These are phyloP conservation scores for Zhuliangozyma parablackwelliae DNA, from an alignment of 1,139 yeast species.

Conservation along the genomic window DNA sequence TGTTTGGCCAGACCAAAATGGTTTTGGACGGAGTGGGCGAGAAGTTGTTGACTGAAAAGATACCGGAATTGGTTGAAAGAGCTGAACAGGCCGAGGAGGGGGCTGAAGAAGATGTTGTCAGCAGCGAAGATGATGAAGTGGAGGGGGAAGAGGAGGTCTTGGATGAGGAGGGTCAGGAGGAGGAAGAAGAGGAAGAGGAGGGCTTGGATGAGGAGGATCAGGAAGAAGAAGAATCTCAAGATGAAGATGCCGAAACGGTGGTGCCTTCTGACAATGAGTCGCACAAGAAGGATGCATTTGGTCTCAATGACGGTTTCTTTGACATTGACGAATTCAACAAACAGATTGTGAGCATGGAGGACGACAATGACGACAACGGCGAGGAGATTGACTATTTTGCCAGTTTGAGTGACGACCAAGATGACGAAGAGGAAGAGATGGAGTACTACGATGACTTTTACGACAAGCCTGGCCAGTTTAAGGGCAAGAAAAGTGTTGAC, in stretches of 20 bases:
- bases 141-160: constrained; percentile 10
- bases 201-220: constrained; percentile 16
- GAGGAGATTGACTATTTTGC: constrained; percentile 64
- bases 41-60: constrained; percentile 34
- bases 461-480: constrained; percentile 41
- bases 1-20: constrained; percentile 89
- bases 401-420: constrained; percentile 50
- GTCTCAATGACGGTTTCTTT: constrained; percentile 81
- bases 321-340: constrained; percentile 81
- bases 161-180: constrained; percentile 5
- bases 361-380: constrained; percentile 37
- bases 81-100: constrained; percentile 12
- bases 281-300: constrained; percentile 48
- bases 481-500: constrained; percentile 17
- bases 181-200: constrained; percentile 9
- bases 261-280: constrained; percentile 12
- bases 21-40: constrained; percentile 44
- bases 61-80: constrained; percentile 12
- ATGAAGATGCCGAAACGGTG: constrained; percentile 2
- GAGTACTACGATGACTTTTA: constrained; percentile 73
- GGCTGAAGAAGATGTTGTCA: constrained; percentile 17
- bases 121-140: constrained; percentile 14
- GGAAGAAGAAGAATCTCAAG: constrained; percentile 9
- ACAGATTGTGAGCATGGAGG: constrained; percentile 72
- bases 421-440: constrained; percentile 59